These are phyloP conservation scores for Tubosaeta sp. DNA, from an alignment of 768 basidiomycete genomes.

Conservation along the genomic window DNA sequence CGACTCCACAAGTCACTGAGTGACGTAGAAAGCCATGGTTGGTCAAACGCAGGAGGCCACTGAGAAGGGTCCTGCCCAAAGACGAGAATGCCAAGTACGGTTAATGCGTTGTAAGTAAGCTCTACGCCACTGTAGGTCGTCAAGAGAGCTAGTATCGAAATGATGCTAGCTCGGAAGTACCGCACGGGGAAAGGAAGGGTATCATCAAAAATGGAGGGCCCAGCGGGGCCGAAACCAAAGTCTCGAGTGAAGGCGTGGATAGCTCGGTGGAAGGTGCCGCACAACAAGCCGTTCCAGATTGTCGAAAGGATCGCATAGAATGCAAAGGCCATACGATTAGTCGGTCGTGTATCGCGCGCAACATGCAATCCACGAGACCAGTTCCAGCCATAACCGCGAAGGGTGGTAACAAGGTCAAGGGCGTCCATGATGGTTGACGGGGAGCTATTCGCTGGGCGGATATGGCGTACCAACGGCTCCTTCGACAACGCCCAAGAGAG, in stretches of 20 bases:
- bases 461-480: constrained; percentile 10
- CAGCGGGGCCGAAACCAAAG: constrained; percentile 22
- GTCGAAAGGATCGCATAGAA: constrained; percentile 32
- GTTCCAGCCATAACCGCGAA: constrained; percentile 62
- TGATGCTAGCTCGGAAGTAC: constrained; percentile 37
- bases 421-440: constrained; percentile 32
- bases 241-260: constrained; percentile 45
- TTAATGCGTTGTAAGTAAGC: not conserved
- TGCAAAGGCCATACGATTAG: constrained; percentile 36
- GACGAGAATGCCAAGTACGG: not conserved
- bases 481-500: constrained; percentile 11
- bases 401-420: constrained; percentile 45
- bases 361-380: constrained; percentile 39
- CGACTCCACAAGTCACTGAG: not conserved
- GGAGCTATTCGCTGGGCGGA: not conserved
- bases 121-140: constrained; percentile 43
- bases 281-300: constrained; percentile 33
- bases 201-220: constrained; percentile 29
- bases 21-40: not conserved
- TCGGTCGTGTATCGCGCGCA: constrained; percentile 38
- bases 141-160: constrained; percentile 42
- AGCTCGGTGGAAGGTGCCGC: constrained; percentile 44
- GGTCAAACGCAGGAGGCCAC: not conserved
- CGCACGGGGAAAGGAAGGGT: constrained; percentile 27
- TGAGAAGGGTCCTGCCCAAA: constrained; percentile 1